Evolutionary conservation across 495 filamentous ascomycete species (phyloP), one percentile per base, ranked within the genome.

Genomic region (Barbatosphaeria neglecta): DNA sequence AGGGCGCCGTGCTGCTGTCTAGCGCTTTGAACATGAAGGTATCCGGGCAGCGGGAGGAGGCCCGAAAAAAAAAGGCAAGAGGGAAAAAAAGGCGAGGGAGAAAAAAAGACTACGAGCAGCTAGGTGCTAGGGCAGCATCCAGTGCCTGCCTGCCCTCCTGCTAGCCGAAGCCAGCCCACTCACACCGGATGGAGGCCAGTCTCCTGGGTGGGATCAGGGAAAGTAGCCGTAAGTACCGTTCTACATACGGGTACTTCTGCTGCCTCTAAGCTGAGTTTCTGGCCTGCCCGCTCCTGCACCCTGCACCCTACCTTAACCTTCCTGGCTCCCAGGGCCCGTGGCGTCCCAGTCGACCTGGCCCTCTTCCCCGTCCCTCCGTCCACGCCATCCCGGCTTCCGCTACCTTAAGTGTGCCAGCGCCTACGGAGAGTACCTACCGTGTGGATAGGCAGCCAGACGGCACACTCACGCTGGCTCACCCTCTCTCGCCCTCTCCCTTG

Each of bases 81-180:
- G 49, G 6, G 31, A 16, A 35, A n/a, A 16, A 35, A 35, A 35
- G 31, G n/a, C n/a, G n/a, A n/a, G n/a, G n/a, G 37, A 39, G n/a
- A 19, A 54, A 45, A 46, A 44, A 58, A 52, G 47, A 54, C 53
- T 39, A 51, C 54, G 44, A 54, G 49, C 44, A 51, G 44, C 43
- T 50, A 44, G 54, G 50, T n/a, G n/a, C n/a, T n/a, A 43, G 39
- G 35, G 48, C 37, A 45, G 48, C 45, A 23, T 28, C 42, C 48
- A 46, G 44, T 22, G 42, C 46, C 43, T 25, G 43, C 43, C 16
- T 25, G 33, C 43, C 42, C 23, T n/a, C n/a, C n/a, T 41, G 41
- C 35, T 38, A 23, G 22, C 35, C 28, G 43, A 27, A 35, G 22
- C 42, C 48, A 45, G 43, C 17, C 44, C 18, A 25, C 35, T 20